These are phyloP conservation scores for Beauveria sp. DNA, from an alignment of 2,329 filamentous ascomycete species.

Conservation along the genomic window DNA sequence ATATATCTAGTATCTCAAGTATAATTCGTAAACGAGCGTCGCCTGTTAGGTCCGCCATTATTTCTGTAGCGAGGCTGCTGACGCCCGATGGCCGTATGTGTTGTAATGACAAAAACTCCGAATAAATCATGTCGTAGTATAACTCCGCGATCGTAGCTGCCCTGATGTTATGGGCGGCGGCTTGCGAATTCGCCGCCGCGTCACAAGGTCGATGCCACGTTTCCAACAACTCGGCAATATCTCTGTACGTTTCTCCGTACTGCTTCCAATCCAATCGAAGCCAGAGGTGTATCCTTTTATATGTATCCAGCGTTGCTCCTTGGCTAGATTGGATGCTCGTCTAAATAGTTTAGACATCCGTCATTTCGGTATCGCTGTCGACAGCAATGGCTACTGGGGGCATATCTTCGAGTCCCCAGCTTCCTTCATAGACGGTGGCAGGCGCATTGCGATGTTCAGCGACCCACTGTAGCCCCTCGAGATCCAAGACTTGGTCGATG, in stretches of 20 bases:
- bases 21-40: slow-evolving; percentile 17
- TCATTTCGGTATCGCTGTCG: slow-evolving; percentile 52
- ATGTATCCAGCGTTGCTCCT: slow-evolving; percentile 8
- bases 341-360: slow-evolving; percentile 37
- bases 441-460: slow-evolving; percentile 68
- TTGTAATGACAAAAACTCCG: slow-evolving; percentile 8
- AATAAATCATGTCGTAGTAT: slow-evolving; percentile 8
- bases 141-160: neutral
- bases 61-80: neutral
- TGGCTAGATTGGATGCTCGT: slow-evolving; percentile 9
- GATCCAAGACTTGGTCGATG: slow-evolving; percentile 63
- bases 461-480: slow-evolving; percentile 74
- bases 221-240: neutral
- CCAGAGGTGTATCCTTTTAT: neutral
- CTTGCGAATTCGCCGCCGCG: neutral
- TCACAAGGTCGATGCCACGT: neutral
- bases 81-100: neutral
- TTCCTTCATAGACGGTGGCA: slow-evolving; percentile 93
- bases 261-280: slow-evolving; percentile 8
- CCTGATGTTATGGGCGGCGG: neutral
- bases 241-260: slow-evolving; percentile 7
- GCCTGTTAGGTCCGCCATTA: neutral
- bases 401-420: slow-evolving; percentile 74
- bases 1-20: slow-evolving; percentile 21
- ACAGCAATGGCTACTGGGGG: slow-evolving; percentile 28